Percentiles rank a stretch among this genome's conserved stretches.
These are phyloP conservation scores for Penicillium bialowiezense DNA, from an alignment of 495 filamentous ascomycete genomes.

Conservation along the genomic window DNA sequence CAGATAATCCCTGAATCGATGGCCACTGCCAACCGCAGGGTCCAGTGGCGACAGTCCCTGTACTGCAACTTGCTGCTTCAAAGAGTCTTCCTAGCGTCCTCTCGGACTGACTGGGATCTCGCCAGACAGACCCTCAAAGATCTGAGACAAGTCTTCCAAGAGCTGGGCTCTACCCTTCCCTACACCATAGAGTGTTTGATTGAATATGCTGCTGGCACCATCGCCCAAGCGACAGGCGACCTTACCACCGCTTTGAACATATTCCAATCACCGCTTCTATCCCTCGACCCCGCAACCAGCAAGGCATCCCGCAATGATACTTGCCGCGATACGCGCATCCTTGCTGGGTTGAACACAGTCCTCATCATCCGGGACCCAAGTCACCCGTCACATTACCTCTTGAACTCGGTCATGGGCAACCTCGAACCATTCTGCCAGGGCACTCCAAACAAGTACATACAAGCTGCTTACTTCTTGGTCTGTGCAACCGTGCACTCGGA, in stretches of 20 bases:
- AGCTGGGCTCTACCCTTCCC: conserved; percentile 37
- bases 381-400: conserved; percentile 46
- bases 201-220: conserved; percentile 71
- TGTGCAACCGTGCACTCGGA: conserved; percentile 62
- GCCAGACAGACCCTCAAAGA: conserved; percentile 45
- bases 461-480: conserved; percentile 75
- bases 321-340: conserved; percentile 68
- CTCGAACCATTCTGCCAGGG: conserved; percentile 65
- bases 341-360: conserved; percentile 76
- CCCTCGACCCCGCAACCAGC: conserved; percentile 42
- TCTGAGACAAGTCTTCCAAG: conserved; percentile 34
- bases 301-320: conserved; percentile 48
- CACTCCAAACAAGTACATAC: conserved; percentile 69
- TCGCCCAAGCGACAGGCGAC: conserved; percentile 75
- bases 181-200: conserved; percentile 43
- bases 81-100: conserved; percentile 56
- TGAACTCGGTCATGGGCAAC: conserved; percentile 54
- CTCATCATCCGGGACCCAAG: conserved; percentile 72
- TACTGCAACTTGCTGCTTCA: conserved; percentile 58
- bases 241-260: conserved; percentile 61
- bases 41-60: conserved; percentile 52
- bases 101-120: conserved; percentile 60
- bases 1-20: conserved; percentile 48
- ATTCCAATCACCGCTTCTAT: conserved; percentile 61
- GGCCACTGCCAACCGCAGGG: conserved; percentile 37